Conservation (phyloP, 176 grass and related monocot genomes). For the Triticum timopheevii region DNA sequence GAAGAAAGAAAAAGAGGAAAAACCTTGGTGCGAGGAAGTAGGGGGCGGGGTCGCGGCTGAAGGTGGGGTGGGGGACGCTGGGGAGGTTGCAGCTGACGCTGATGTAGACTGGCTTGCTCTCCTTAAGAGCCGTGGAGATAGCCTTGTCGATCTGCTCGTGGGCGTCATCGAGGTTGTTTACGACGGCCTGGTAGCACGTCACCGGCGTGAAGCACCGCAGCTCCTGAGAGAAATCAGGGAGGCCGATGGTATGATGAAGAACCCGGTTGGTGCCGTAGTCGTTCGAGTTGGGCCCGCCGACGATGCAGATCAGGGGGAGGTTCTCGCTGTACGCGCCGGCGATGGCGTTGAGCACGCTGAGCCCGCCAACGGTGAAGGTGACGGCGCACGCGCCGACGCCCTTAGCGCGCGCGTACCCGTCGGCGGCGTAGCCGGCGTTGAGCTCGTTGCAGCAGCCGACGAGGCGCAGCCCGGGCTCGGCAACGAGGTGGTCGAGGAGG, state of each 20-base stretch:
- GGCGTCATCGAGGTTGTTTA: constrained; percentile 74
- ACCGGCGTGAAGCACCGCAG: constrained; percentile 56
- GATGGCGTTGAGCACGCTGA: constrained; percentile 62
- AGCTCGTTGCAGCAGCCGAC: constrained; percentile 68
- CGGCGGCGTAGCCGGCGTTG: constrained; percentile 61
- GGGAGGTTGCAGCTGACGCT: constrained; percentile 82
- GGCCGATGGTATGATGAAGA: constrained; percentile 61
- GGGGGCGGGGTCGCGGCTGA: constrained; percentile 47
- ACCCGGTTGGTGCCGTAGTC: constrained; percentile 54
- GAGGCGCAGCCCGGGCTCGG: constrained; percentile 16
- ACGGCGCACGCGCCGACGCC: constrained; percentile 59
- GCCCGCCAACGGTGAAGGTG: constrained; percentile 62
- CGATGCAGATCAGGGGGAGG: constrained; percentile 53
- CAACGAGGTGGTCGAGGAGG: constrained; percentile 15
- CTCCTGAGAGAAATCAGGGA: constrained; percentile 59
- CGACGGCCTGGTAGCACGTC: constrained; percentile 48
- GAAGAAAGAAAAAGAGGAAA: neutral
- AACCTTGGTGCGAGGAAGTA: constrained; percentile 51
- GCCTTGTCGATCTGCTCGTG: constrained; percentile 87
- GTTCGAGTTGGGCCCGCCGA: constrained; percentile 55
- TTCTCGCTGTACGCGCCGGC: constrained; percentile 62
- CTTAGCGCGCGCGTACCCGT: constrained; percentile 51
- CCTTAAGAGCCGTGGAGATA: constrained; percentile 66
- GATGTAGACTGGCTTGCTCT: constrained; percentile 87
- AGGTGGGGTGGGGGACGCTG: constrained; percentile 59